Evolutionary conservation across 495 filamentous ascomycete species (phyloP).

Genomic region (Penicillium maclennaniae): DNA sequence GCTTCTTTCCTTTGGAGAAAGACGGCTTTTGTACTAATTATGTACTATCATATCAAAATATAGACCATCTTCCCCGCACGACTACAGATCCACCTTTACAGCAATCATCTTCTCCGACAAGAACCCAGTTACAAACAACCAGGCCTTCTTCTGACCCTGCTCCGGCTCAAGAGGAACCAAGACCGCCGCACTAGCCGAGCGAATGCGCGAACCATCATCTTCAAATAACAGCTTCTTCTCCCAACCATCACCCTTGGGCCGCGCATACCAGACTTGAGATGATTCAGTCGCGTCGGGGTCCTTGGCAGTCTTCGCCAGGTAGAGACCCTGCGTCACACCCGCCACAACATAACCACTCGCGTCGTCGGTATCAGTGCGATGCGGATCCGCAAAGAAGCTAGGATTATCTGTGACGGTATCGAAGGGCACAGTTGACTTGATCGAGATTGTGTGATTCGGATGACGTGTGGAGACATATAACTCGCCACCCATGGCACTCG

Average conservation of each 20-base stretch:
- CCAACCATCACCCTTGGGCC: slow-evolving; percentile 28
- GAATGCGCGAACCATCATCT: slow-evolving; percentile 53
- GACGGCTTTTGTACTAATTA: background rate
- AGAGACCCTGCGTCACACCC: slow-evolving; percentile 41
- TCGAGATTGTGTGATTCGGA: slow-evolving; percentile 31
- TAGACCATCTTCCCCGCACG: background rate
- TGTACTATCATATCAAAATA: background rate
- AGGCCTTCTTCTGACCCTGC: slow-evolving; percentile 42
- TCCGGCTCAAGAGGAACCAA: slow-evolving; percentile 48
- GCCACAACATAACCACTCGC: slow-evolving; percentile 55
- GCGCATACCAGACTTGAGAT: slow-evolving; percentile 47
- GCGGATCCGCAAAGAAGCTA: slow-evolving; percentile 50
- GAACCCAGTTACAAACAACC: slow-evolving; percentile 59
- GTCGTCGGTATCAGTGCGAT: slow-evolving; percentile 29
- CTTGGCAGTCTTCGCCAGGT: slow-evolving; percentile 26
- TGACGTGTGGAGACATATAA: slow-evolving; percentile 26
- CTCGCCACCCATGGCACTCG: slow-evolving; percentile 35
- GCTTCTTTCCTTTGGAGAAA: background rate
- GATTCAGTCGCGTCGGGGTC: slow-evolving; percentile 41
- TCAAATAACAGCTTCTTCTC: slow-evolving; percentile 51
- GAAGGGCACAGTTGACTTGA: slow-evolving; percentile 40
- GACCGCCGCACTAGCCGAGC: slow-evolving; percentile 49
- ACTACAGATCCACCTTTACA: slow-evolving; percentile 50
- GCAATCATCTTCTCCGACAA: slow-evolving; percentile 50
- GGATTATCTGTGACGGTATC: slow-evolving; percentile 55